A percentile compares a stretch with the other conserved stretches of the same genome.
Conservation (phyloP, 2,329 filamentous ascomycete genomes). For the Colletotrichum eremochloae region DNA sequence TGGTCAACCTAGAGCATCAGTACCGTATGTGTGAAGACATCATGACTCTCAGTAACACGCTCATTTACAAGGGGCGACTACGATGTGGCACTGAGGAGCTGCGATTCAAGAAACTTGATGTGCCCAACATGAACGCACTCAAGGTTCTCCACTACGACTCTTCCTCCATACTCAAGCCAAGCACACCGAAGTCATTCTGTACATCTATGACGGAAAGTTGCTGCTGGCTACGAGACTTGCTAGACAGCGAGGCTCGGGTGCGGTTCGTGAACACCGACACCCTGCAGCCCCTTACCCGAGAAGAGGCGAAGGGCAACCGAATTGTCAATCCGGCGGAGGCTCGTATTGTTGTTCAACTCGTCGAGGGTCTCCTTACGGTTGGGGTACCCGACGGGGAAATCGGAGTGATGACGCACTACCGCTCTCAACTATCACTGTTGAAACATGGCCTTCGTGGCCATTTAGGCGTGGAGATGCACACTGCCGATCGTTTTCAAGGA, state of each 20-base stretch:
- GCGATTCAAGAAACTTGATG: conserved; percentile 74
- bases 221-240: conserved; percentile 84
- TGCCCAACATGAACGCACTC: conserved; percentile 76
- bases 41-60: conserved; percentile 90
- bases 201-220: conserved; percentile 58
- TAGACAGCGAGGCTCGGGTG: conserved; percentile 80
- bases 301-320: conserved; percentile 83
- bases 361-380: conserved; percentile 80
- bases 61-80: conserved; percentile 92
- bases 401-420: conserved; percentile 97
- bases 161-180: conserved; percentile 56
- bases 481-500: conserved; percentile 96
- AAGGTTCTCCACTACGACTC: conserved; percentile 70
- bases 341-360: conserved; percentile 81
- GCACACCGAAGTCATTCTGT: conserved; percentile 67
- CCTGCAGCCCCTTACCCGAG: conserved; percentile 73
- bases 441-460: conserved; percentile 76
- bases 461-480: conserved; percentile 88
- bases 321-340: conserved; percentile 92
- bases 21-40: conserved; percentile 99
- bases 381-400: conserved; percentile 84
- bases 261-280: conserved; percentile 91
- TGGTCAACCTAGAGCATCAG: conserved; percentile 93
- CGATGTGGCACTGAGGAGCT: conserved; percentile 89
- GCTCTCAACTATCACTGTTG: conserved; percentile 88